Conservation (phyloP, 139 green algal species). For the Chara braunii region DNA sequence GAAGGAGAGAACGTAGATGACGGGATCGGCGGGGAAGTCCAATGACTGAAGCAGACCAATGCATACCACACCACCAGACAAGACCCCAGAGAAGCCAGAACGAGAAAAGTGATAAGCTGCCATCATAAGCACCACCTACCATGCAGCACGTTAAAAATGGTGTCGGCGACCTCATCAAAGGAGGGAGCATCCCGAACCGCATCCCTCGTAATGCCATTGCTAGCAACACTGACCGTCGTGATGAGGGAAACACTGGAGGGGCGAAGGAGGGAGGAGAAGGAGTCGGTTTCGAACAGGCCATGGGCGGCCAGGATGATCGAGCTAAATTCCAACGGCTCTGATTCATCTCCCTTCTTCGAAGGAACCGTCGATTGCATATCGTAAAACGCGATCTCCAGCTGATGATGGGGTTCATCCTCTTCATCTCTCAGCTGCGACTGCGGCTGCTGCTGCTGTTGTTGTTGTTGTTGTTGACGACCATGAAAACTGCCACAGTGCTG, state of each 20-base stretch:
- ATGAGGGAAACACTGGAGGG: not conserved
- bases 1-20: too few species aligned
- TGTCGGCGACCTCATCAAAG: constrained; percentile 26
- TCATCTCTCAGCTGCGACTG: too few species aligned
- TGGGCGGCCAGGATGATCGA: constrained; percentile 3
- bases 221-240: not conserved
- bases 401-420: not conserved
- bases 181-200: not conserved
- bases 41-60: too few species aligned
- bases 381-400: constrained; percentile 22
- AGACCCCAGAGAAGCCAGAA: too few species aligned
- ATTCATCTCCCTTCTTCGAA: not conserved
- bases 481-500: too few species aligned
- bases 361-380: constrained; percentile 36
- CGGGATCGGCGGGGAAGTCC: too few species aligned
- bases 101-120: too few species aligned
- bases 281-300: constrained; percentile 15
- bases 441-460: too few species aligned
- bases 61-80: too few species aligned
- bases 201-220: constrained; percentile 28
- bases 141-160: constrained; percentile 20
- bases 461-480: too few species aligned
- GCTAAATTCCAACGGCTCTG: constrained; percentile 23
- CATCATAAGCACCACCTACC: too few species aligned
- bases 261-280: constrained; percentile 23